Conservation (phyloP, 306 rosid species). For the Hippophae tibetana region DNA sequence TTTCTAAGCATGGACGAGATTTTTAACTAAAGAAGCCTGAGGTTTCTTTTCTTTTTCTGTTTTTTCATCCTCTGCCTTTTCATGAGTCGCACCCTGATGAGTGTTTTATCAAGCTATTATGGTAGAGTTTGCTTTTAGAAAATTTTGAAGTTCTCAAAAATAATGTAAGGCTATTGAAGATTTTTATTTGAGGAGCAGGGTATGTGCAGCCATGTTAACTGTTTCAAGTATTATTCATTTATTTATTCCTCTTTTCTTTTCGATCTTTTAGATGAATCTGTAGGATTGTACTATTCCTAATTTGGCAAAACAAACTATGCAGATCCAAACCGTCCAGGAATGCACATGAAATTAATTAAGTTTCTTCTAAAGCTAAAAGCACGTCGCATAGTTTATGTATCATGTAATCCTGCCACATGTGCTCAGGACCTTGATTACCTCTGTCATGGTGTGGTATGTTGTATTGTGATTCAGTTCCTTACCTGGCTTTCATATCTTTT, state of each 20-base stretch:
- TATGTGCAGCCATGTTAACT: neutral
- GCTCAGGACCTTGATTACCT: slow-evolving; percentile 92
- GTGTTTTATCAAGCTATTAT: too few relatives aligned
- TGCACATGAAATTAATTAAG: slow-evolving; percentile 94
- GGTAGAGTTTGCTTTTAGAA: neutral
- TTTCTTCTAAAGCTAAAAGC: slow-evolving; percentile 73
- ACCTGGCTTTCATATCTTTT: slow-evolving; percentile 11
- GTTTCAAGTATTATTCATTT: neutral
- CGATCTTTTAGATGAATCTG: neutral
- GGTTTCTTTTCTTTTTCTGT: too few relatives aligned
- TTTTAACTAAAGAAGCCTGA: too few relatives aligned
- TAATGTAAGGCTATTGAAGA: neutral
- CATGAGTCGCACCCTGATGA: too few relatives aligned
- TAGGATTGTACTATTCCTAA: slow-evolving; percentile 9
- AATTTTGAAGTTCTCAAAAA: neutral
- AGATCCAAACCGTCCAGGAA: slow-evolving; percentile 99
- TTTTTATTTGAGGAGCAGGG: neutral
- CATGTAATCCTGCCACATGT: slow-evolving; percentile 97
- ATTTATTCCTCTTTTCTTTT: neutral
- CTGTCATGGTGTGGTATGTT: slow-evolving; percentile 87
- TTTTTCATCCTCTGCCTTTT: too few relatives aligned
- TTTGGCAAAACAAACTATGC: slow-evolving; percentile 14
- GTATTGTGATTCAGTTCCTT: neutral
- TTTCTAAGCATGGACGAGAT: neutral
- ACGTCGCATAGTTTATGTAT: slow-evolving; percentile 73